phyloP scores from a whole-genome alignment of 2,329 filamentous ascomycete species.

The Clonostachys byssicola region DNA sequence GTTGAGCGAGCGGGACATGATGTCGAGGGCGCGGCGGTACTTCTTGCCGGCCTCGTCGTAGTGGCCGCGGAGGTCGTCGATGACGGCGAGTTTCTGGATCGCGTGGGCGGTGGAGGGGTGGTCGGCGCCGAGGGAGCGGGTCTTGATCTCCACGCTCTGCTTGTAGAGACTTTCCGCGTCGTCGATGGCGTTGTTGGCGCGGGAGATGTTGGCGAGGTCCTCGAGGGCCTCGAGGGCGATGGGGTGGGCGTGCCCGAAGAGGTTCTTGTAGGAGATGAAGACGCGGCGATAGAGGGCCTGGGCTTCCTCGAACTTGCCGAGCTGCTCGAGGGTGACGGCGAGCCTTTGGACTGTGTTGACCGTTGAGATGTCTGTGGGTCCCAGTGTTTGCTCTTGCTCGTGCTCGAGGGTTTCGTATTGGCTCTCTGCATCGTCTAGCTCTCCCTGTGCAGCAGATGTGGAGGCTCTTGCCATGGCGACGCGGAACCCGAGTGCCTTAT shows the following conservation, averaged over 20 bases:
- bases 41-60: slow-evolving; percentile 12
- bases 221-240: slow-evolving; percentile 18
- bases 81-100: slow-evolving; percentile 15
- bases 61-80: slow-evolving; percentile 13
- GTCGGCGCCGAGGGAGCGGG: slow-evolving; percentile 10
- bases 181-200: slow-evolving; percentile 14
- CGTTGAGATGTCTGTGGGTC: slow-evolving; percentile 12
- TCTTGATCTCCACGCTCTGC: slow-evolving; percentile 15
- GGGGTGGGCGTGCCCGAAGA: slow-evolving; percentile 14
- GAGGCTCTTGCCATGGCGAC: slow-evolving; percentile 14
- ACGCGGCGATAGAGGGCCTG: slow-evolving; percentile 14
- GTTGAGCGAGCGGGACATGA: slow-evolving; percentile 12
- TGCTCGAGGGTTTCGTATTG: slow-evolving; percentile 13
- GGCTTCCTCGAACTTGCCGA: slow-evolving; percentile 15
- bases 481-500: slow-evolving; percentile 12
- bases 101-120: slow-evolving; percentile 13
- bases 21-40: slow-evolving; percentile 12
- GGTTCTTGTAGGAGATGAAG: slow-evolving; percentile 15
- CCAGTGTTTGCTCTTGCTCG: slow-evolving; percentile 13
- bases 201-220: slow-evolving; percentile 14
- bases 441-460: slow-evolving; percentile 10
- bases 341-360: slow-evolving; percentile 16
- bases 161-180: slow-evolving; percentile 17
- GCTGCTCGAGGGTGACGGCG: slow-evolving; percentile 11
- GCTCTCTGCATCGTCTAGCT: slow-evolving; percentile 9